phyloP scores from a whole-genome alignment of 306 rosid species.

The Quercus gilva region DNA sequence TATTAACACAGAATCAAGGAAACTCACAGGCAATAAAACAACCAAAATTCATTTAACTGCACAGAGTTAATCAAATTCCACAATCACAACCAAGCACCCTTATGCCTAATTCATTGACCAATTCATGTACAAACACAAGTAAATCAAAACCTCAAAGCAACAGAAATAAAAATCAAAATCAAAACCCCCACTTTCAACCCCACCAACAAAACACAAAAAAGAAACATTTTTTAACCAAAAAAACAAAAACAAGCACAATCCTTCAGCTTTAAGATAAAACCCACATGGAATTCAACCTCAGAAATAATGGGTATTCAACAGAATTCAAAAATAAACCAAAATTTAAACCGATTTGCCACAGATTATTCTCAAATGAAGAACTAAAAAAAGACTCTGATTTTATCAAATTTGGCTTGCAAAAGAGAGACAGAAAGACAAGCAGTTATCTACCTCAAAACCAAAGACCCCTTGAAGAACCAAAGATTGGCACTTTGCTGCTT shows the following conservation, averaged over 20 bases:
- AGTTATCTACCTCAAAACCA: conserved; percentile 34
- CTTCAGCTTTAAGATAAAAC: conserved; percentile 8
- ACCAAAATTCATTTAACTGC: conserved; percentile 1
- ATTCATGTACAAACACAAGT: conserved; percentile 7
- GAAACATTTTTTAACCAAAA: neutral
- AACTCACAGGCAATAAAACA: conserved; percentile 5
- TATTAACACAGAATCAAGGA: neutral
- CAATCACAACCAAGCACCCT: neutral
- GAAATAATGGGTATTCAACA: conserved; percentile 27
- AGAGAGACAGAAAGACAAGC: neutral
- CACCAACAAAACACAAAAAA: neutral
- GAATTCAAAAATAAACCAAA: conserved; percentile 11
- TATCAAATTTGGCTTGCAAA: neutral
- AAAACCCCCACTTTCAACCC: conserved; percentile 31
- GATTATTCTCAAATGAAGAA: neutral
- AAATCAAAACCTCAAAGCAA: neutral
- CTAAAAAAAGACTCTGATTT: conserved; percentile 11
- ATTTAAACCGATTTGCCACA: conserved; percentile 18
- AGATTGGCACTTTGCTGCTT: conserved; percentile 22
- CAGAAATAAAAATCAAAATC: conserved; percentile 22
- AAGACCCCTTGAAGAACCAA: conserved; percentile 21
- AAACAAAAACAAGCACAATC: conserved; percentile 12
- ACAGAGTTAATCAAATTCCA: conserved; percentile 3
- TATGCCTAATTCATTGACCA: conserved; percentile 17
- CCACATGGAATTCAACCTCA: conserved; percentile 29